phyloP scores from a whole-genome alignment of 2,329 filamentous ascomycete genomes.

The Trichoderma guizhouense region DNA sequence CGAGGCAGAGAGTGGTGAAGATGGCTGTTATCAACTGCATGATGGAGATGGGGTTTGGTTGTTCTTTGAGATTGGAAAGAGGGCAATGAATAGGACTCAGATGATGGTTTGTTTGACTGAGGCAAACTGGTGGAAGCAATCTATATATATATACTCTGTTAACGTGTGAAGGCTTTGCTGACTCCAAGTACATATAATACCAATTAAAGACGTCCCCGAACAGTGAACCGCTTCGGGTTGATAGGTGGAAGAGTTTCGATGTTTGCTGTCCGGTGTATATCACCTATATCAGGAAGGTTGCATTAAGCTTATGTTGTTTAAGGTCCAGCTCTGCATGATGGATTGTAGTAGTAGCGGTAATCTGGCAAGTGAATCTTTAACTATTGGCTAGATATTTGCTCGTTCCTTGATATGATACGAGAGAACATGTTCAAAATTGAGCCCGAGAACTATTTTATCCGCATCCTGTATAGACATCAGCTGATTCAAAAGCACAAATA shows the following conservation, averaged over 20 bases:
- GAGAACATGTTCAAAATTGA: neutral
- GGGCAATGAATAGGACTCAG: neutral
- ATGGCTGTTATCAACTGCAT: neutral
- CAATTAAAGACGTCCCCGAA: neutral
- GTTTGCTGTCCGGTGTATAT: neutral
- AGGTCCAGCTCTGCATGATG: neutral
- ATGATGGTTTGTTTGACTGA: neutral
- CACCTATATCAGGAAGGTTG: neutral
- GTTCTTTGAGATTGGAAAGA: neutral
- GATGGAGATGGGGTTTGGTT: neutral
- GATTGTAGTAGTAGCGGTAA: neutral
- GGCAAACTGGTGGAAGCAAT: neutral
- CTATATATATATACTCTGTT: neutral
- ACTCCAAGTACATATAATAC: neutral
- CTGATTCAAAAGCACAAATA: neutral
- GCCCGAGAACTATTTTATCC: neutral
- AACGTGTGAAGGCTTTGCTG: neutral
- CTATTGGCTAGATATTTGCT: neutral
- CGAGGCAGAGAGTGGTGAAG: neutral
- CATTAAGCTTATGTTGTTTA: slow-evolving; percentile 9
- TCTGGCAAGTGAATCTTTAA: neutral
- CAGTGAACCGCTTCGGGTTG: neutral
- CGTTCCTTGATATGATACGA: neutral
- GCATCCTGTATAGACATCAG: neutral
- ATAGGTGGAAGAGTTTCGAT: neutral